Evolutionary conservation across 164 flowering plant species (phyloP).

Genomic region (Taxillus chinensis): DNA sequence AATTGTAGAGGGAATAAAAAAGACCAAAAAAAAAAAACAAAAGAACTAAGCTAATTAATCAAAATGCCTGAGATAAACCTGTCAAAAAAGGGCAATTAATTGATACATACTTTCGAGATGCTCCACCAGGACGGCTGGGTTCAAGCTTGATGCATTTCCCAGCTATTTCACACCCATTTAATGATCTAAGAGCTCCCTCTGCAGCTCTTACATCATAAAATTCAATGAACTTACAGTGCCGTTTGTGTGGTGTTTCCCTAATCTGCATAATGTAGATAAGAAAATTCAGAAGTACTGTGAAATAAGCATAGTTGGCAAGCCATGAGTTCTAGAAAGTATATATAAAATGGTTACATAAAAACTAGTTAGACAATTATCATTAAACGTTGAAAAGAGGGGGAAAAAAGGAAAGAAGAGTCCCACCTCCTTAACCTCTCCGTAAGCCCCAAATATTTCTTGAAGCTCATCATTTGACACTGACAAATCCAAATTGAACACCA

Average conservation of each 20-base stretch:
- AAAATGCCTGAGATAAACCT: neutral
- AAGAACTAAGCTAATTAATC: too few species aligned
- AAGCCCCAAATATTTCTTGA: constrained; percentile 5
- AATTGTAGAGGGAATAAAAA: too few species aligned
- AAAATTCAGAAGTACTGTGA: neutral
- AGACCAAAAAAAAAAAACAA: too few species aligned
- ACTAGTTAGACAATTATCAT: too few species aligned
- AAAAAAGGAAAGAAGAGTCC: neutral
- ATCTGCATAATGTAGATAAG: neutral
- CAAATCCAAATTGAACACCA: constrained; percentile 4
- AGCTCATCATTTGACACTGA: constrained; percentile 4
- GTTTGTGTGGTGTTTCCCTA: constrained; percentile 7
- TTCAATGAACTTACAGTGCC: constrained; percentile 3
- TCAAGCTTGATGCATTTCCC: constrained; percentile 6
- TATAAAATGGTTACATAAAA: neutral
- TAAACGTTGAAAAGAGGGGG: too few species aligned
- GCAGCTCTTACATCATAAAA: constrained; percentile 6
- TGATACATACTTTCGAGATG: constrained; percentile 3
- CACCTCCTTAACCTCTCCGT: constrained; percentile 4
- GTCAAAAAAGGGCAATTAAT: neutral
- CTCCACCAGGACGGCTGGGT: constrained; percentile 6
- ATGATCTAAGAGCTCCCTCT: constrained; percentile 4
- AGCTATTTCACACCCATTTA: constrained; percentile 5
- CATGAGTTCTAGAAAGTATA: neutral
- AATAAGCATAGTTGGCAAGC: neutral